phyloP scores from a whole-genome alignment of 2,329 filamentous ascomycete species.

The Fusarium sarcochroum region DNA sequence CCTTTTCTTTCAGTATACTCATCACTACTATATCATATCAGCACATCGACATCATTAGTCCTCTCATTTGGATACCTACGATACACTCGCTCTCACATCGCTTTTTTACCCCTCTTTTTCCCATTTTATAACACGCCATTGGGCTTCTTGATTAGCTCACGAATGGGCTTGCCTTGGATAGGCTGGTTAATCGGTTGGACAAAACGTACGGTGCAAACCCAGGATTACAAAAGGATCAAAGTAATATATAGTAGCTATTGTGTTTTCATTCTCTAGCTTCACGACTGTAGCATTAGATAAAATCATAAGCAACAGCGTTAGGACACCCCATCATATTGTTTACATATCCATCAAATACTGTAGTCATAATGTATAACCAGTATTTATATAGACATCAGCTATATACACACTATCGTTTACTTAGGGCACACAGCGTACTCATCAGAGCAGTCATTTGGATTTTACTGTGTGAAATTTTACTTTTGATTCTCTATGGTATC shows the following conservation, averaged over 20 bases:
- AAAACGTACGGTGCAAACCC: constrained; percentile 12
- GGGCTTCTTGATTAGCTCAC: constrained; percentile 23
- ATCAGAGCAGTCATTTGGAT: neutral
- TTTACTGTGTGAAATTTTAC: neutral
- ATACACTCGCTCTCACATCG: constrained; percentile 22
- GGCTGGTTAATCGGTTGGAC: constrained; percentile 10
- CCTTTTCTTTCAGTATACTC: neutral
- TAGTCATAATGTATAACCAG: too few relatives aligned
- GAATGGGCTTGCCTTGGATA: constrained; percentile 8
- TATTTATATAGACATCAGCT: too few relatives aligned
- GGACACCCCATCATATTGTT: neutral
- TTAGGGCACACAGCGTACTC: too few relatives aligned
- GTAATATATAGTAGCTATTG: constrained; percentile 39
- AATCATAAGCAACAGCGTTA: constrained; percentile 4
- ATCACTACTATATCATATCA: neutral
- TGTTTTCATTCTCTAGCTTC: neutral
- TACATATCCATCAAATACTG: too few relatives aligned
- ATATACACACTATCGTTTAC: too few relatives aligned
- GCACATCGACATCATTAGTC: neutral
- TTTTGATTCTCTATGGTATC: constrained; percentile 36
- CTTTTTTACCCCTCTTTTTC: constrained; percentile 9
- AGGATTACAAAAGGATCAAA: constrained; percentile 12
- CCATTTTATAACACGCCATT: neutral
- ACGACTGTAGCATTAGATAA: constrained; percentile 16
- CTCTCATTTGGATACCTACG: neutral